Evolutionary conservation across 176 grass and related monocot genomes (phyloP).

Genomic region (Bonia amplexicaulis): DNA sequence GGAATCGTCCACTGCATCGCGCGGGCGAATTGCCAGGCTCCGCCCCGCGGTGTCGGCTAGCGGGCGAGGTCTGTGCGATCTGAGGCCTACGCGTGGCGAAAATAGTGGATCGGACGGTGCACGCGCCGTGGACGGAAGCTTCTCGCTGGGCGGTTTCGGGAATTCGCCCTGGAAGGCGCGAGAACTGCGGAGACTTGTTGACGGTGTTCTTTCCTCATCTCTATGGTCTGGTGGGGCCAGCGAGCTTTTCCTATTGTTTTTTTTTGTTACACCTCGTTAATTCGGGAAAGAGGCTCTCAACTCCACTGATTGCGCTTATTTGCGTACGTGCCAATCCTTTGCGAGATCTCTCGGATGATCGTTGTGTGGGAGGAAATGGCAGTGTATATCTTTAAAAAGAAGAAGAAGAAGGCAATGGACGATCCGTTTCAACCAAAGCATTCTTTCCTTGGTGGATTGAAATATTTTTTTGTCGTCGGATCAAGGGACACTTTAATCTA

Average conservation of each 20-base stretch:
- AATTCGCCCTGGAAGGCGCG: neutral
- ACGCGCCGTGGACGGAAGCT: neutral
- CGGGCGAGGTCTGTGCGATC: neutral
- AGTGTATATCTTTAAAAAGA: neutral
- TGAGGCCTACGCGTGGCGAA: neutral
- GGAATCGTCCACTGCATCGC: neutral
- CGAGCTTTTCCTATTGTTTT: neutral
- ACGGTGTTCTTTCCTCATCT: neutral
- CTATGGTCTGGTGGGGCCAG: neutral
- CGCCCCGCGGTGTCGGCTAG: neutral
- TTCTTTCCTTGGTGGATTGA: neutral
- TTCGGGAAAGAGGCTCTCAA: neutral
- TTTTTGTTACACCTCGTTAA: neutral
- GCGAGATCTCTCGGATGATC: neutral
- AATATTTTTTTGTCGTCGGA: neutral
- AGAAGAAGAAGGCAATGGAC: neutral
- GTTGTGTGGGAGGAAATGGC: neutral
- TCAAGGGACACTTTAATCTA: neutral
- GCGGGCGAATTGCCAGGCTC: neutral
- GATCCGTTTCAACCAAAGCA: neutral
- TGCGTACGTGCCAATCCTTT: neutral
- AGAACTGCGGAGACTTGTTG: neutral
- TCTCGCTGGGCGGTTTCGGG: slow-evolving; percentile 27
- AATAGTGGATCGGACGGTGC: neutral
- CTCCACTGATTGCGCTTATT: neutral